A percentile compares a stretch with the other conserved stretches of the same genome.
Evolutionary conservation across 164 flowering plant species (phyloP).

Genomic region (Tetracentron sinense): DNA sequence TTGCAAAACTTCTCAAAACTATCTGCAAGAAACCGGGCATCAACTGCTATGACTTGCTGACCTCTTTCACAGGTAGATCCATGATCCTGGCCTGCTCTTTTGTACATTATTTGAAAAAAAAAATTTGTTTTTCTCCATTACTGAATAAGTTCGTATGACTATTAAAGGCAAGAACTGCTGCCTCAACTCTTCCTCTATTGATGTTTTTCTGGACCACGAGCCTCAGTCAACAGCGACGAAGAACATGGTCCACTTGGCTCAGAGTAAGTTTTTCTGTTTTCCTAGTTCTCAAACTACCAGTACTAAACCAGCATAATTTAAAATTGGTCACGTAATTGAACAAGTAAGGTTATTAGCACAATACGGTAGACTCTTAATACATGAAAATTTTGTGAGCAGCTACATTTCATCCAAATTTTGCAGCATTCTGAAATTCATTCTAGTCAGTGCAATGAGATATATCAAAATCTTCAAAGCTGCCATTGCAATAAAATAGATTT

Average conservation of each 20-base stretch:
- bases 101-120: neutral
- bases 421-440: too few relatives aligned
- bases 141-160: neutral
- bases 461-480: too few relatives aligned
- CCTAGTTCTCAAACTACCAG: neutral
- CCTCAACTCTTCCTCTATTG: conserved; percentile 46
- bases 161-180: conserved; percentile 73
- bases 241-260: conserved; percentile 78
- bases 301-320: too few relatives aligned
- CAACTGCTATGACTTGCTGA: conserved; percentile 51
- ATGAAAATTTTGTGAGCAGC: too few relatives aligned
- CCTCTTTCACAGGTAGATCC: conserved; percentile 63
- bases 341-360: too few relatives aligned
- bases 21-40: conserved; percentile 45
- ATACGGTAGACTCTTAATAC: too few relatives aligned
- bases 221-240: conserved; percentile 74
- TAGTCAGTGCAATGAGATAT: too few relatives aligned
- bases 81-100: neutral
- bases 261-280: conserved; percentile 44
- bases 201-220: conserved; percentile 45
- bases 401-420: too few relatives aligned
- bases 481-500: too few relatives aligned
- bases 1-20: conserved; percentile 28
- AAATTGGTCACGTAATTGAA: too few relatives aligned
- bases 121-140: neutral